phyloP scores from a whole-genome alignment of 1,284 basidiomycete genomes.

The Cystobasidium slooffiae region DNA sequence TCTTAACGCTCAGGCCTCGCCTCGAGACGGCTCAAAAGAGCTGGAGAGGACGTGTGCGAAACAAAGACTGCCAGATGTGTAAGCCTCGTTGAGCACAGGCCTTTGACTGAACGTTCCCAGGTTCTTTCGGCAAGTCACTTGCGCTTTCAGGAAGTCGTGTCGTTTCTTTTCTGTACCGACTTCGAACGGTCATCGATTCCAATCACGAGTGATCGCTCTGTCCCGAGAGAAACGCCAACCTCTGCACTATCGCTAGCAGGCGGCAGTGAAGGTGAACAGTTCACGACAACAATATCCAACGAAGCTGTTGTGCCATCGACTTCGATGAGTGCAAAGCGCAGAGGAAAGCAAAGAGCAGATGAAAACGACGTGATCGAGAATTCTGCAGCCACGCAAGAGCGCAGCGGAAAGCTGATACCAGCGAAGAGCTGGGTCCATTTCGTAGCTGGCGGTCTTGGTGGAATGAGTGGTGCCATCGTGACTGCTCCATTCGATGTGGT shows the following conservation, averaged over 20 bases:
- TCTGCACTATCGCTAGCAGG: slow-evolving; percentile 35
- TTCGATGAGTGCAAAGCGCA: slow-evolving; percentile 23
- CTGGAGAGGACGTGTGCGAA: no score
- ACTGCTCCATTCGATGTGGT: slow-evolving; percentile 98
- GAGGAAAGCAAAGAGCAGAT: slow-evolving; percentile 35
- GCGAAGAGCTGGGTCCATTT: slow-evolving; percentile 59
- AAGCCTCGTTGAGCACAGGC: no score
- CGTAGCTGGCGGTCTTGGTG: slow-evolving; percentile 69
- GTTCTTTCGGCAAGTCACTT: no score
- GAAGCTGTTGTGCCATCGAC: background rate
- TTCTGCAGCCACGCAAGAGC: slow-evolving; percentile 23
- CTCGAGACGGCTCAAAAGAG: no score
- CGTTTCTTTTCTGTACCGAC: slow-evolving; percentile 15
- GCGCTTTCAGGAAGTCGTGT: background rate
- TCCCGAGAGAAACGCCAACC: background rate
- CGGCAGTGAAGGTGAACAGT: slow-evolving; percentile 34
- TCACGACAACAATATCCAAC: slow-evolving; percentile 9
- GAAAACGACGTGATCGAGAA: slow-evolving; percentile 21
- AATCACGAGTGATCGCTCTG: background rate
- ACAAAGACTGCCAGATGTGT: no score
- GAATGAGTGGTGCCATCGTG: slow-evolving; percentile 96
- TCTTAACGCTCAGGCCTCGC: no score
- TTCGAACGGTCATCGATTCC: background rate
- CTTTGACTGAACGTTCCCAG: no score
- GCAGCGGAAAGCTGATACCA: slow-evolving; percentile 44